Evolutionary conservation across 1,284 basidiomycete species (phyloP), one percentile per base, ranked within the genome.

Genomic region (Neonothopanus nambi): DNA sequence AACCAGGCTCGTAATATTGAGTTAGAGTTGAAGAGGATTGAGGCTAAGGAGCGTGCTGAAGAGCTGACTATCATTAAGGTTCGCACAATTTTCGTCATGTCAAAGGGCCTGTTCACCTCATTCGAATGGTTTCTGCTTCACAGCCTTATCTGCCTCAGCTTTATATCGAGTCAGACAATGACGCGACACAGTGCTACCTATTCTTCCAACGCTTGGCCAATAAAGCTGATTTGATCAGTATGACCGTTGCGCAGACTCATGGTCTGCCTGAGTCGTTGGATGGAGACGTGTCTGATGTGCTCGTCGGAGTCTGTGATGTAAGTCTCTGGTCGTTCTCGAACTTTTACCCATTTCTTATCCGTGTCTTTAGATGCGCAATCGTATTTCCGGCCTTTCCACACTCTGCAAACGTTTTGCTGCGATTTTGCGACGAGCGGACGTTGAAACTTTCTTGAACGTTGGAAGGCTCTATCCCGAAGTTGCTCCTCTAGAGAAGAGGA

Each of bases 231-330:
- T 77, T 96, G 47, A 86, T 98, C 68, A 91, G 88, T 62, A 80
- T 71, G 11, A 81, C 91, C 51, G 85, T 95, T 37, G 91, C 89
- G 3, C 86, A 93, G 59, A 80, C 83, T 7, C 89, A 97, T 63
- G 83, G 84, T 30, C 72, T 98, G 17, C 92, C 93, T 0, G 89
- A 93, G 30, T 83, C 89, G 1, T 80, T 97, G 26, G 89, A 89
- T 61, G 86, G 85, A 0, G 77, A 82, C 28, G 87, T 93, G 1
- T 86, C 91, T 0, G 93, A 95, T 53, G 77, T 81, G 0, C 78
- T 96, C 3, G 91, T 96, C 13, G 90, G 91, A 26, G 85, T 95
- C 43, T 97, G 95, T 69, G 95, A 97, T 77, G 89, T 93, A 52
- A 38, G 79, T 63, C 43, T 38, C 46, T 43, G 21, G 47, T 28